Conservation (phyloP, 768 basidiomycete genomes). For the Mycena indigotica region DNA sequence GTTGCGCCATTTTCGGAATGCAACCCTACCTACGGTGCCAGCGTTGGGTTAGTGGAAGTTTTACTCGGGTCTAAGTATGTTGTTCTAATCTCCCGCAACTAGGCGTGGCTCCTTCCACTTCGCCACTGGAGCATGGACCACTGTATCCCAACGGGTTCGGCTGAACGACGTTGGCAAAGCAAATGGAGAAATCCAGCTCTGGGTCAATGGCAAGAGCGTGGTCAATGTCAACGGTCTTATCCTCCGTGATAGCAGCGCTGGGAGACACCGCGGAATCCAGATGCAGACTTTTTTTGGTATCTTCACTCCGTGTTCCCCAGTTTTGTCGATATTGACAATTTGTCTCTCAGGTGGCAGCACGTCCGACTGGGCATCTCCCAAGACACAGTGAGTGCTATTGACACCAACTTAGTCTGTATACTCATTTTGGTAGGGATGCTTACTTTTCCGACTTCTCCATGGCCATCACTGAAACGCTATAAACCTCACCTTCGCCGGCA, state of each 20-base stretch:
- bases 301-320: constrained; percentile 12
- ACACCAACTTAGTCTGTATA: too few relatives aligned
- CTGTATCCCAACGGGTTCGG: constrained; percentile 68
- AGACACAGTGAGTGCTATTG: constrained; percentile 63
- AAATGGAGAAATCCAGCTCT: constrained; percentile 75
- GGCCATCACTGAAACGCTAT: constrained; percentile 54
- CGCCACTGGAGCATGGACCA: constrained; percentile 64
- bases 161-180: constrained; percentile 71
- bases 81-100: background rate
- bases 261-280: constrained; percentile 65
- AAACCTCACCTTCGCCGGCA: constrained; percentile 16
- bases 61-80: background rate
- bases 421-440: too few relatives aligned
- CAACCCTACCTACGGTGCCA: constrained; percentile 67
- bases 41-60: constrained; percentile 44
- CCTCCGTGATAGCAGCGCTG: constrained; percentile 48
- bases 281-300: constrained; percentile 54
- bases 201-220: constrained; percentile 64
- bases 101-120: constrained; percentile 65
- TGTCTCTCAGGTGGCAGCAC: constrained; percentile 34
- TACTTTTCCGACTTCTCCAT: constrained; percentile 75
- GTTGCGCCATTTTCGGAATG: constrained; percentile 51
- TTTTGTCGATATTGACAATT: constrained; percentile 9
- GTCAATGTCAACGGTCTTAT: constrained; percentile 59
- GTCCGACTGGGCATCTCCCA: constrained; percentile 57